Conservation (phyloP, 306 rosid species). For the Cucurbita moschata region DNA sequence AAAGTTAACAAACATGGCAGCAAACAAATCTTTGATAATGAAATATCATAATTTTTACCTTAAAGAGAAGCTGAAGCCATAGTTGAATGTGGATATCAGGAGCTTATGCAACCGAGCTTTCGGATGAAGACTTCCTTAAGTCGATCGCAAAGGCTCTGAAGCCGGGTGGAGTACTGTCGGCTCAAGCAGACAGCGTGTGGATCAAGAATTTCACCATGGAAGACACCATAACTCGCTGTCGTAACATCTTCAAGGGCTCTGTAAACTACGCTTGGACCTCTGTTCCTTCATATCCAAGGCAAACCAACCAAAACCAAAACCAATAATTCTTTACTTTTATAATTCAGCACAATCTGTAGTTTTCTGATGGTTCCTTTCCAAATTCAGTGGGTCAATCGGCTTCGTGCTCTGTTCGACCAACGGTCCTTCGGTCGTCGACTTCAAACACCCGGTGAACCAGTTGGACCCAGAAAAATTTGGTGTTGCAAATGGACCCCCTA, state of each 20-base stretch:
- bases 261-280: slow-evolving; percentile 57
- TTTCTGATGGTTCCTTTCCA: not conserved
- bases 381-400: slow-evolving; percentile 49
- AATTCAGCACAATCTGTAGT: not conserved
- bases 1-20: too few species aligned
- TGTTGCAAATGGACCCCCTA: slow-evolving; percentile 31
- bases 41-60: too few species aligned
- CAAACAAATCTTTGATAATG: too few species aligned
- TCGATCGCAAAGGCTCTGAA: slow-evolving; percentile 31
- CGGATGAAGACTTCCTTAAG: slow-evolving; percentile 26
- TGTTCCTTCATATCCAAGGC: slow-evolving; percentile 70
- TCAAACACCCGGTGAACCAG: slow-evolving; percentile 40
- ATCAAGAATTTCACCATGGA: slow-evolving; percentile 16
- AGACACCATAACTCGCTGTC: slow-evolving; percentile 15
- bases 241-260: slow-evolving; percentile 43
- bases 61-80: not conserved
- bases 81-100: not conserved
- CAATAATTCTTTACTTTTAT: not conserved
- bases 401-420: slow-evolving; percentile 60
- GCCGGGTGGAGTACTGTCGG: slow-evolving; percentile 46
- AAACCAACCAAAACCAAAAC: not conserved
- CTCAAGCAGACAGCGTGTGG: slow-evolving; percentile 72
- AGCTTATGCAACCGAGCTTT: slow-evolving; percentile 26
- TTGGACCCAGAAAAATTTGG: slow-evolving; percentile 21
- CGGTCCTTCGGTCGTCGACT: slow-evolving; percentile 46